Evolutionary conservation across 257 asterid genomes (phyloP).

Genomic region (Ligustrum vulgare): DNA sequence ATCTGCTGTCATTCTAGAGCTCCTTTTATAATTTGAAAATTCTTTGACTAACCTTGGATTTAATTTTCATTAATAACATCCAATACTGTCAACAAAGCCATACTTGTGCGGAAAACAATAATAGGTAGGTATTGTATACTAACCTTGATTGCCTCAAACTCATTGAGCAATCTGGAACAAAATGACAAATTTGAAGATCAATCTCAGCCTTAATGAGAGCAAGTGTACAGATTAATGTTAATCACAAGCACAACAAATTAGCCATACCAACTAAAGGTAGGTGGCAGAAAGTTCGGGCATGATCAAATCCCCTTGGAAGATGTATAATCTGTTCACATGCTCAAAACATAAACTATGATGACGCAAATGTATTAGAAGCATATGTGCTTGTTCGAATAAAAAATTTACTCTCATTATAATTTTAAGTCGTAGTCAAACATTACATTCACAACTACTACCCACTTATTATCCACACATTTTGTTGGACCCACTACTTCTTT

Average conservation of each 20-base stretch:
- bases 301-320: conserved; percentile 34
- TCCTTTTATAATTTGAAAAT: not conserved
- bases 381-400: not conserved
- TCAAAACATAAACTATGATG: conserved; percentile 19
- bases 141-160: conserved; percentile 52
- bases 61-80: not conserved
- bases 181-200: conserved; percentile 13
- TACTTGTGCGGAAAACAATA: conserved; percentile 5
- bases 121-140: conserved; percentile 26
- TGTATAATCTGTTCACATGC: conserved; percentile 43
- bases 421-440: too few relatives aligned
- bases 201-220: not conserved
- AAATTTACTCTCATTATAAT: too few relatives aligned
- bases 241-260: not conserved
- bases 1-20: not conserved
- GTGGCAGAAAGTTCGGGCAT: conserved; percentile 46
- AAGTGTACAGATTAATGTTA: not conserved
- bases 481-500: too few relatives aligned
- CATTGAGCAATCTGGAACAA: conserved; percentile 47
- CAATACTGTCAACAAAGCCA: not conserved
- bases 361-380: conserved; percentile 3
- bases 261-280: conserved; percentile 51
- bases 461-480: too few relatives aligned
- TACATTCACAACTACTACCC: too few relatives aligned
- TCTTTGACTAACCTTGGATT: not conserved